Base-by-base conservation (phyloP, 805 yeast species). In the Yamadazyma akitaensis region DNA sequence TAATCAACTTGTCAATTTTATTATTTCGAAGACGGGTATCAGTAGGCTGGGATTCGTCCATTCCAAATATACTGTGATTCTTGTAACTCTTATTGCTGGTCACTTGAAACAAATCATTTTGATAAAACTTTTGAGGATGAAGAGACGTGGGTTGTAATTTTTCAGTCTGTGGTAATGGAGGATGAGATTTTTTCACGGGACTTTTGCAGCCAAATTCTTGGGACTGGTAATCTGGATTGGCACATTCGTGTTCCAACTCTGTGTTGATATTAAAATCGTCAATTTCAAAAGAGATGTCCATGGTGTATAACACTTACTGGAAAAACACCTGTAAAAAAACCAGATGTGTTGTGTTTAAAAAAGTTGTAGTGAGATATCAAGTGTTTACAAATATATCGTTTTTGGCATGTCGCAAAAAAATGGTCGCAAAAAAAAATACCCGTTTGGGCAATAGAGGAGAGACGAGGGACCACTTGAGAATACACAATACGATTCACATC, bases 1-100 rank as follows among this genome's bases (percentile, higher is more conserved):
- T 50, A 19, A 72, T 60, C 51, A 73, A 59, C 45, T 67, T 68
- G 30, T 65, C 68, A 34, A 72, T 61, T 48, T 72, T 72, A 50
- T 63, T 59, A 44, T 68, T 68, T 37, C 61, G 59, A 26, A 70
- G 55, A 47, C 60, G 42, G 25, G 40, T 24, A 14, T 47, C 40
- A 8, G 13, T 21, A 32, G 32, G 21, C 8, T 21, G 21, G 16
- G 11, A 16, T 3, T 25, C 33, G 3, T 43, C 51, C n/a, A 47
- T 35, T 6, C 39, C 43, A 18, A 46, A 45, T 13, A 42, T 9
- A 25, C 44, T 39, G 32, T 43, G 39, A 25, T 30, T 47, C 26
- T 33, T 37, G 37, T 42, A 37, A 32, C 36, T 40, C 32, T n/a
- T 12, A 17, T 24, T 33, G 38, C 42, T 52, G 16, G 56, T 52